A percentile compares a stretch with the other conserved stretches of the same genome.
These are phyloP conservation scores for Irpex sp. DNA, from an alignment of 1,284 basidiomycete genomes.

Conservation along the genomic window DNA sequence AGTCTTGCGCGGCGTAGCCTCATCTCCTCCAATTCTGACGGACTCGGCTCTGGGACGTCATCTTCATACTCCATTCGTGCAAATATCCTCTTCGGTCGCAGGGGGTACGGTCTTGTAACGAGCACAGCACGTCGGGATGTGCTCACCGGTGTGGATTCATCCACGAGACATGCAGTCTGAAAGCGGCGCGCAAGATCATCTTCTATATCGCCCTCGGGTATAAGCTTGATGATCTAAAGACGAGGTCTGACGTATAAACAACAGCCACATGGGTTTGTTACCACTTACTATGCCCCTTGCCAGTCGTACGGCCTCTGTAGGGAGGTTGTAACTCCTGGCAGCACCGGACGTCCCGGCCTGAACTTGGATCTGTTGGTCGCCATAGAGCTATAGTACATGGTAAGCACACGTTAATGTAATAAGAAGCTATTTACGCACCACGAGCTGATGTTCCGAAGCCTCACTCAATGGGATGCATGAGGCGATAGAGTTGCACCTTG, in stretches of 20 bases:
- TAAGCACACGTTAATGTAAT: too few species aligned
- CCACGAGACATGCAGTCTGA: not conserved
- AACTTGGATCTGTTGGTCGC: too few species aligned
- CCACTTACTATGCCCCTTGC: too few species aligned
- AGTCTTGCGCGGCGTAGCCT: not conserved
- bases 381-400: too few species aligned
- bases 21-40: not conserved
- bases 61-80: not conserved
- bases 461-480: too few species aligned
- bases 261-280: not conserved
- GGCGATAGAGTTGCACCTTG: too few species aligned
- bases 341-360: too few species aligned
- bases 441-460: too few species aligned
- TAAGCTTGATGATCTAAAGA: not conserved
- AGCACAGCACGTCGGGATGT: not conserved
- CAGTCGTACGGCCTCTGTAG: too few species aligned
- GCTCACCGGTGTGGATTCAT: not conserved
- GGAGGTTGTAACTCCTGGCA: too few species aligned
- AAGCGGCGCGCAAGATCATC: not conserved
- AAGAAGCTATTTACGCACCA: too few species aligned
- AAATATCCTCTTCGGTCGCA: not conserved
- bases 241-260: not conserved
- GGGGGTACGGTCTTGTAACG: not conserved
- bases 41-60: not conserved
- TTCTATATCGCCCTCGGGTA: not conserved